Evolutionary conservation across 2,329 filamentous ascomycete genomes (phyloP).

Genomic region (Clonostachys rhizophaga): DNA sequence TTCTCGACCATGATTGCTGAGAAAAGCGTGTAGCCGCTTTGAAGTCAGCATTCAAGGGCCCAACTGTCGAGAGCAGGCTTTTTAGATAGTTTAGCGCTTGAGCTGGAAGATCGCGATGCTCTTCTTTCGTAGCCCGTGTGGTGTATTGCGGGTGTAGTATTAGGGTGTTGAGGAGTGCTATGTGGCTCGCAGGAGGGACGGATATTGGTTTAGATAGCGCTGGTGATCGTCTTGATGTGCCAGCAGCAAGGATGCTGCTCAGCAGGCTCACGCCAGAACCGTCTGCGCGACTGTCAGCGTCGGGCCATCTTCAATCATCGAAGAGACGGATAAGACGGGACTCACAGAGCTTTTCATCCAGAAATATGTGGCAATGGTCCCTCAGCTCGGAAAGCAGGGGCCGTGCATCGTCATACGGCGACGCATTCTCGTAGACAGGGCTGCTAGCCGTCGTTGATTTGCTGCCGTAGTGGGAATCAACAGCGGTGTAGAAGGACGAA

Average conservation of each 20-base stretch:
- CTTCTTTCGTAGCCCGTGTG: constrained; percentile 59
- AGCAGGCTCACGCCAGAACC: constrained; percentile 55
- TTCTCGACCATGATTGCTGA: no score
- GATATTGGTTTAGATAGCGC: constrained; percentile 37
- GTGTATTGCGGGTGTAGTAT: constrained; percentile 77
- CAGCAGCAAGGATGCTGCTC: constrained; percentile 54
- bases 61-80: constrained; percentile 59
- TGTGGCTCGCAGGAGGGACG: constrained; percentile 65
- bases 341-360: constrained; percentile 71
- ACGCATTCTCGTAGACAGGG: constrained; percentile 16
- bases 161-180: constrained; percentile 77
- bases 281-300: constrained; percentile 8
- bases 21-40: constrained; percentile 15
- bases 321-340: constrained; percentile 6
- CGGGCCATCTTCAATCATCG: constrained; percentile 8
- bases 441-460: constrained; percentile 29
- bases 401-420: constrained; percentile 47
- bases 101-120: constrained; percentile 59
- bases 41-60: constrained; percentile 70
- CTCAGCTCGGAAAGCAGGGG: constrained; percentile 59
- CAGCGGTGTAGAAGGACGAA: constrained; percentile 27
- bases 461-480: constrained; percentile 11
- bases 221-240: constrained; percentile 24
- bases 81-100: constrained; percentile 67
- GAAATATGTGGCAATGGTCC: constrained; percentile 64